phyloP scores from a whole-genome alignment of 345 rosid genomes.

The Nasturtium officinale region DNA sequence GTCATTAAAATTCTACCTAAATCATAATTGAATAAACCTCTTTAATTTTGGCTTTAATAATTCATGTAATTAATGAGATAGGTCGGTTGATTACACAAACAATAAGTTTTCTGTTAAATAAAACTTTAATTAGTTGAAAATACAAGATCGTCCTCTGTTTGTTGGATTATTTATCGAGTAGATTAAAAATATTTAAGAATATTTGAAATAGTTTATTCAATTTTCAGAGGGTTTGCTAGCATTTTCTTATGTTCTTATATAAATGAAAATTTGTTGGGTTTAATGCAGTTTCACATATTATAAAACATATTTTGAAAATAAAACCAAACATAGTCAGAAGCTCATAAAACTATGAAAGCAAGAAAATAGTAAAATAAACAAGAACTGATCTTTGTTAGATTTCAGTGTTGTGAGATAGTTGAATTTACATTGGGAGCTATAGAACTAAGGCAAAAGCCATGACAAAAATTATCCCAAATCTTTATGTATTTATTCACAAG shows the following conservation, averaged over 20 bases:
- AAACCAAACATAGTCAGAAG: conserved; percentile 3
- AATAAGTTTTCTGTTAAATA: background rate
- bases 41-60: background rate
- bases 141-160: background rate
- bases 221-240: background rate
- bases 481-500: conserved; percentile 35
- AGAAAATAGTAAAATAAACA: background rate
- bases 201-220: background rate
- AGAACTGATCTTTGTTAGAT: conserved; percentile 28
- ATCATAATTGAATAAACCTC: too few relatives aligned
- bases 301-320: background rate
- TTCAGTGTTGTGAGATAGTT: conserved; percentile 34
- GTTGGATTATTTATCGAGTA: background rate
- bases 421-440: conserved; percentile 26
- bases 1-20: too few relatives aligned
- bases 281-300: conserved; percentile 2
- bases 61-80: background rate
- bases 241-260: background rate
- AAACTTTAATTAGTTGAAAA: background rate
- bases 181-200: background rate
- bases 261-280: background rate
- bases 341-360: background rate
- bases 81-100: background rate
- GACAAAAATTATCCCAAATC: conserved; percentile 33
- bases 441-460: conserved; percentile 34